A percentile compares a stretch with the other conserved stretches of the same genome.
Evolutionary conservation across 768 basidiomycete genomes (phyloP).

Genomic region (Suillus subluteus): DNA sequence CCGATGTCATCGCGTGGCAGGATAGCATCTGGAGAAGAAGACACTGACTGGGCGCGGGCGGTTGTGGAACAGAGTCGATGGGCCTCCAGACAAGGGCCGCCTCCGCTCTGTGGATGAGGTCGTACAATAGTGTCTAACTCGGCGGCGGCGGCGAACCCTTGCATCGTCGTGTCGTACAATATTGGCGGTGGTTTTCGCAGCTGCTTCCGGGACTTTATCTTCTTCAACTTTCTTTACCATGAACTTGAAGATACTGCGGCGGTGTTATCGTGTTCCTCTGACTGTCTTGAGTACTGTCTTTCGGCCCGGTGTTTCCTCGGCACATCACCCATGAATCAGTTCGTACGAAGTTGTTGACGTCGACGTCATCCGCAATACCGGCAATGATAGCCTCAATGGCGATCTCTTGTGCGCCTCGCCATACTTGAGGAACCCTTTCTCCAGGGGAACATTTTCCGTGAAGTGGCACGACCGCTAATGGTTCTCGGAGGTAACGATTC

Average conservation of each 20-base stretch:
- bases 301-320: conserved; percentile 33
- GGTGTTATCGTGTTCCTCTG: conserved; percentile 48
- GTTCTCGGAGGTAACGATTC: conserved; percentile 62
- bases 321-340: conserved; percentile 33
- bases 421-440: conserved; percentile 75
- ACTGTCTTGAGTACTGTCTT: conserved; percentile 35
- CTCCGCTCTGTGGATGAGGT: conserved; percentile 70
- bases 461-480: conserved; percentile 66
- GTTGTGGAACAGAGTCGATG: conserved; percentile 29
- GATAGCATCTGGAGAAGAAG: conserved; percentile 30
- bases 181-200: conserved; percentile 39
- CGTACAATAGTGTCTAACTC: conserved; percentile 49
- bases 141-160: conserved; percentile 53
- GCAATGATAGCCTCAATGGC: conserved; percentile 63
- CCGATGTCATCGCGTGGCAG: conserved; percentile 28
- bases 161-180: conserved; percentile 41
- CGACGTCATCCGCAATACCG: conserved; percentile 51
- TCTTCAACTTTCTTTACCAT: conserved; percentile 43
- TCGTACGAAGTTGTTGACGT: conserved; percentile 54
- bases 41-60: conserved; percentile 26
- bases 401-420: conserved; percentile 70
- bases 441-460: conserved; percentile 77
- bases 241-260: conserved; percentile 51
- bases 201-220: conserved; percentile 25
- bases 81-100: conserved; percentile 59